Conservation (phyloP, 202 grass and related monocot genomes). For the Brachypodium distachyon region DNA sequence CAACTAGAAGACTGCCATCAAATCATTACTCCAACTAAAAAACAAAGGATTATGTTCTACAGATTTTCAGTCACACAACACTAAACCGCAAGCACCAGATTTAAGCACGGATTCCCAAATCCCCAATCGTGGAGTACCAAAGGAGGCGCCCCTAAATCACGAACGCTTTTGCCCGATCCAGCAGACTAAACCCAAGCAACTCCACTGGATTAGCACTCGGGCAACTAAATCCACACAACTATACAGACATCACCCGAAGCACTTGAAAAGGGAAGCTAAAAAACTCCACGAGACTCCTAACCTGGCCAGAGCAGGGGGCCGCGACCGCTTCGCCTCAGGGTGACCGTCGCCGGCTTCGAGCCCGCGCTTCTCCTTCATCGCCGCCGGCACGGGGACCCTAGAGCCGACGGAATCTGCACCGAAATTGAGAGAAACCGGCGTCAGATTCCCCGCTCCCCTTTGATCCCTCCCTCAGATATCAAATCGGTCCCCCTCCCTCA, state of each 20-base stretch:
- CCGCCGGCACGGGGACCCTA: background rate
- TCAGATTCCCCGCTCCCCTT: too few species aligned
- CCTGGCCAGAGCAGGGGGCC: slow-evolving; percentile 57
- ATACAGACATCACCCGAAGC: background rate
- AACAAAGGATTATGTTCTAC: background rate
- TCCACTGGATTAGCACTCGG: background rate
- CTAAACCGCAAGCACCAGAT: background rate
- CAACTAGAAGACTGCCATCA: background rate
- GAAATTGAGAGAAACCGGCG: background rate
- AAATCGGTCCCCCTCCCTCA: too few species aligned
- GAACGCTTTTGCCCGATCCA: background rate
- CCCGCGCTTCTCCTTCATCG: slow-evolving; percentile 52
- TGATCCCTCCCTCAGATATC: too few species aligned
- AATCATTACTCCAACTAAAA: background rate
- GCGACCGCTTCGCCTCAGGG: slow-evolving; percentile 44
- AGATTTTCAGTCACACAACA: background rate
- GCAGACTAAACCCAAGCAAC: background rate
- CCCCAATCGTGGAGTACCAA: background rate
- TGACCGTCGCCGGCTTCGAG: slow-evolving; percentile 25
- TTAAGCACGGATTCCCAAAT: background rate
- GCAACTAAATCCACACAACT: background rate
- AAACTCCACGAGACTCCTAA: background rate
- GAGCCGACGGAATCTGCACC: slow-evolving; percentile 26
- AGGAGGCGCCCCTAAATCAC: background rate
- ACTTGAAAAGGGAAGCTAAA: background rate